phyloP scores from a whole-genome alignment of 345 rosid species.

The Durio zibethinus region DNA sequence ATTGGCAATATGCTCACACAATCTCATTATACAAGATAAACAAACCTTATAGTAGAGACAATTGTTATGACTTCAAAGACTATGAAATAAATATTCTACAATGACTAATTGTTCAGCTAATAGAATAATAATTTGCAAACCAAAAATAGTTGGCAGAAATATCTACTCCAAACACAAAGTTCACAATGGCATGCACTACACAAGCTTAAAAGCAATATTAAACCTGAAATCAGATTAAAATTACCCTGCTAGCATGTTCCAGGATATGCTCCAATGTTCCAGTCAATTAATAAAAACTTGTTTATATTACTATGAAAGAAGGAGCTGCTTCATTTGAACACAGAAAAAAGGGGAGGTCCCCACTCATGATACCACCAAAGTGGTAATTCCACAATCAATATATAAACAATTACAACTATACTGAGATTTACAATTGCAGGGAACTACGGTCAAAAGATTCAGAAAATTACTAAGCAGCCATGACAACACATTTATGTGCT shows the following conservation, averaged over 20 bases:
- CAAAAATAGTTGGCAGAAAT: neutral
- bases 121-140: neutral
- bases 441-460: slow-evolving; percentile 33
- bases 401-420: slow-evolving; percentile 15
- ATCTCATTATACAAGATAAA: neutral
- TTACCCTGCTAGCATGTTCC: neutral
- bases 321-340: neutral
- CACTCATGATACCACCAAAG: neutral
- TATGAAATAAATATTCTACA: neutral
- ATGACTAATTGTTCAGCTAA: neutral
- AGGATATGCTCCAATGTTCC: neutral
- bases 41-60: neutral
- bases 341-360: neutral
- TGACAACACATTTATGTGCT: slow-evolving; percentile 43
- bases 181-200: neutral
- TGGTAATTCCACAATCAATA: slow-evolving; percentile 10
- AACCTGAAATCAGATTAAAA: slow-evolving; percentile 1
- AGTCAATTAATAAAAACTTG: neutral
- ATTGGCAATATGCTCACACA: neutral
- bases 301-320: slow-evolving; percentile 1
- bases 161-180: neutral
- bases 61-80: neutral
- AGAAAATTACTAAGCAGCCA: slow-evolving; percentile 50
- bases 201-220: slow-evolving; percentile 3
- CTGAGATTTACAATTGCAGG: slow-evolving; percentile 15